Conservation (phyloP, 1,139 yeast species). For the Nakaseomyces uthaithaninus region DNA sequence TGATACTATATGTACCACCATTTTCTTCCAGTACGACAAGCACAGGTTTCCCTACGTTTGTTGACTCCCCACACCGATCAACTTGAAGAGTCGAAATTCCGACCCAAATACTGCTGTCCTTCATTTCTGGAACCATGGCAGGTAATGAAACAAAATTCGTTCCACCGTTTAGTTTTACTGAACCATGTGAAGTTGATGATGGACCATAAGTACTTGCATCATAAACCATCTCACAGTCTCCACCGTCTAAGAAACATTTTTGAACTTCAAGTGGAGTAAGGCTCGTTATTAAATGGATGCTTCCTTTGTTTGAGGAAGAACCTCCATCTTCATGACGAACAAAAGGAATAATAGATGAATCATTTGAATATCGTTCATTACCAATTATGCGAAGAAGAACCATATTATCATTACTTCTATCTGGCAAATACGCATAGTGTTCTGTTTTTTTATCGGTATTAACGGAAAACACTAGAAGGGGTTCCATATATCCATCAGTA, state of each 20-base stretch:
- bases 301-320: constrained; percentile 19
- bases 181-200: neutral
- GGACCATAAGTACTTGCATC: constrained; percentile 28
- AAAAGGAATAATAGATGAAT: neutral
- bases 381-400: neutral
- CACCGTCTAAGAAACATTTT: constrained; percentile 39
- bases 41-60: constrained; percentile 43
- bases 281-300: constrained; percentile 38
- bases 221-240: constrained; percentile 32
- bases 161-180: constrained; percentile 41
- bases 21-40: constrained; percentile 39
- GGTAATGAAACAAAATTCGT: constrained; percentile 40
- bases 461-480: neutral
- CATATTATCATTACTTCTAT: neutral
- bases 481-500: constrained; percentile 1
- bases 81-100: constrained; percentile 42
- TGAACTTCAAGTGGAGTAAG: constrained; percentile 40
- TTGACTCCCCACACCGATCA: constrained; percentile 33
- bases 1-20: constrained; percentile 31
- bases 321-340: constrained; percentile 1
- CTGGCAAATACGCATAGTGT: neutral
- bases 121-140: constrained; percentile 30
- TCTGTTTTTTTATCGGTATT: neutral
- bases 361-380: neutral
- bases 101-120: constrained; percentile 39